A percentile compares a stretch with the other conserved stretches of the same genome.
Conservation (phyloP, 352 stramenopile species). For the Phytophthora cryptogea region DNA sequence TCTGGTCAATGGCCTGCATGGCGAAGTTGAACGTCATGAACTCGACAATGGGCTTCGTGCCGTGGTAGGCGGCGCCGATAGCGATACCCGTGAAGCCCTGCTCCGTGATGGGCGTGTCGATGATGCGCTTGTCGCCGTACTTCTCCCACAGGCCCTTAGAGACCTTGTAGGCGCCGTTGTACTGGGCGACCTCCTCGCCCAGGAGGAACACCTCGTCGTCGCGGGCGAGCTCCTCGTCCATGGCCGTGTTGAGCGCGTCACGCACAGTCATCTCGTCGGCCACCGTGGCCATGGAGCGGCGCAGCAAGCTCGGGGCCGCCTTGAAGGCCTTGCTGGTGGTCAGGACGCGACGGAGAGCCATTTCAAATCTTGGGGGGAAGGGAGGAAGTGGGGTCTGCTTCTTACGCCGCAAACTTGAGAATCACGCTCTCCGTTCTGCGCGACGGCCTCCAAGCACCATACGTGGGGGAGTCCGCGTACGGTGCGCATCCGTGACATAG, state of each 20-base stretch:
- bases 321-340: conserved; percentile 43
- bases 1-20: conserved; percentile 99
- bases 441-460: conserved; percentile 26
- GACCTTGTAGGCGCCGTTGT: conserved; percentile 99
- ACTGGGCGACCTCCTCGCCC: conserved; percentile 99
- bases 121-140: conserved; percentile 98
- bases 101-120: conserved; percentile 99
- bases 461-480: neutral
- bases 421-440: conserved; percentile 19
- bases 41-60: conserved; percentile 98
- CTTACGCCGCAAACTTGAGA: conserved; percentile 37
- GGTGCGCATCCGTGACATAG: neutral
- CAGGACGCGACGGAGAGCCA: conserved; percentile 62
- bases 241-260: conserved; percentile 98
- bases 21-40: conserved; percentile 99
- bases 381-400: conserved; percentile 24
- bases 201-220: conserved; percentile 96
- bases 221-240: conserved; percentile 99
- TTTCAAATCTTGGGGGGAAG: conserved; percentile 25
- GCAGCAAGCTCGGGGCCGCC: conserved; percentile 36
- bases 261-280: conserved; percentile 94
- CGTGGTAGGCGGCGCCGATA: conserved; percentile 96
- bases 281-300: conserved; percentile 78
- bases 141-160: conserved; percentile 98
- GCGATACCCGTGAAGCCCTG: conserved; percentile 95